Base-by-base conservation (phyloP, 345 rosid genomes). In the Fremontodendron californicum region DNA sequence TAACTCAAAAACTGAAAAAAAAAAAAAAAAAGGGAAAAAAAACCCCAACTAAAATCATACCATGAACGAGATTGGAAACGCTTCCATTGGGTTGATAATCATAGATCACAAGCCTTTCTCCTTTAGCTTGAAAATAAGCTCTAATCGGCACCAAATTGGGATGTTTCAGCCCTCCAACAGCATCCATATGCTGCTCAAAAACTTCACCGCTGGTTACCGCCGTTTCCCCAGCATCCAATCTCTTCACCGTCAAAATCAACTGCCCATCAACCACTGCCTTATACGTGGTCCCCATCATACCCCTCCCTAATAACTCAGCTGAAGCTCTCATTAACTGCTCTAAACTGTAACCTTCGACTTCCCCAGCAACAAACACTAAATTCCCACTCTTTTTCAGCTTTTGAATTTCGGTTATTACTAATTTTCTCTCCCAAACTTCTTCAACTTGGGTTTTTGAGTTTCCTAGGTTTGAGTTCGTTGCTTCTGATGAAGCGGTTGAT, bases 61-160 rank as follows among this genome's bases (percentile, higher is more conserved):
- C 97, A 72, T 96, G 99, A 82, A 96, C 86, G 81, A 96, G 98
- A 84, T 87, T 91, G 87, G 82, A 90, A 83, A 96, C 85, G 65
- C 99, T 93, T 61, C 99, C 98, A 76, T 93, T 93, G 9, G 94
- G 90, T 80, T 92, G 97, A 80, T 91, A 93, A 79, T 92, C 96
- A 9, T 80, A 96, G 75, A 96, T 83, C 46, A 93, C 87, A 3
- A 96, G 97, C 79, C 99, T 85, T 77, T 96, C 99, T 25, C 96
- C 96, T 31, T 89, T 92, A 0, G 94, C 90, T 74, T 92, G 97
- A 77, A 92, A 96, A 65, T 89, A 92, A 74, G 98, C 92, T 70
- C 83, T 80, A 25, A 93, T 60, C 0, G 92, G 94, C 62, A 93
- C 98, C 80, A 96, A 85, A 84, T 93, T 93, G 0, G 84, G 86